Conservation (phyloP, 345 rosid species). For the Linum lewisii region DNA sequence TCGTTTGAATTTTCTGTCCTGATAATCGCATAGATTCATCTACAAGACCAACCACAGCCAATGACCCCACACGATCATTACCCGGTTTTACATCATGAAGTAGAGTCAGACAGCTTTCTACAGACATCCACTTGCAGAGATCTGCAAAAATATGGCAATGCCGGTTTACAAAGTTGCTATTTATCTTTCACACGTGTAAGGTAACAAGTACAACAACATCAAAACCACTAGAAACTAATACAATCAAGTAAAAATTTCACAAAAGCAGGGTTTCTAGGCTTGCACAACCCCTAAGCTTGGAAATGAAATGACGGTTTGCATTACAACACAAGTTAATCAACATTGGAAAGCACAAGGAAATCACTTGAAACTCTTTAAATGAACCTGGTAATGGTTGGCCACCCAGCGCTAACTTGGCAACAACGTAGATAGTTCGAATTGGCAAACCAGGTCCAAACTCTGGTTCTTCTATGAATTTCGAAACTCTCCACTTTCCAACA, state of each 20-base stretch:
- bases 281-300: too few relatives aligned
- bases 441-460: slow-evolving; percentile 68
- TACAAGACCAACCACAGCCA: slow-evolving; percentile 40
- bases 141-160: slow-evolving; percentile 29
- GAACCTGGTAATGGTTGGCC: slow-evolving; percentile 36
- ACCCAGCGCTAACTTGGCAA: slow-evolving; percentile 32
- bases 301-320: too few relatives aligned
- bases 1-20: slow-evolving; percentile 27
- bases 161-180: background rate
- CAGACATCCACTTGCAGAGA: slow-evolving; percentile 54
- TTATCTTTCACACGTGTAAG: too few relatives aligned
- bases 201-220: too few relatives aligned
- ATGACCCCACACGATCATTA: slow-evolving; percentile 58
- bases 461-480: slow-evolving; percentile 56
- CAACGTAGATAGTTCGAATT: slow-evolving; percentile 39
- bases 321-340: background rate
- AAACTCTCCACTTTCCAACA: slow-evolving; percentile 48
- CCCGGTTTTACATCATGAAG: slow-evolving; percentile 46
- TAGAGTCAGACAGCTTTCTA: slow-evolving; percentile 39
- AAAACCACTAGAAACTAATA: too few relatives aligned
- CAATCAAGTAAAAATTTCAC: too few relatives aligned
- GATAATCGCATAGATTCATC: slow-evolving; percentile 32
- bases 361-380: background rate
- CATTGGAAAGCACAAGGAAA: background rate
- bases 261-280: too few relatives aligned